phyloP scores from a whole-genome alignment of 495 filamentous ascomycete genomes.

The Thermothielavioides terrestris region DNA sequence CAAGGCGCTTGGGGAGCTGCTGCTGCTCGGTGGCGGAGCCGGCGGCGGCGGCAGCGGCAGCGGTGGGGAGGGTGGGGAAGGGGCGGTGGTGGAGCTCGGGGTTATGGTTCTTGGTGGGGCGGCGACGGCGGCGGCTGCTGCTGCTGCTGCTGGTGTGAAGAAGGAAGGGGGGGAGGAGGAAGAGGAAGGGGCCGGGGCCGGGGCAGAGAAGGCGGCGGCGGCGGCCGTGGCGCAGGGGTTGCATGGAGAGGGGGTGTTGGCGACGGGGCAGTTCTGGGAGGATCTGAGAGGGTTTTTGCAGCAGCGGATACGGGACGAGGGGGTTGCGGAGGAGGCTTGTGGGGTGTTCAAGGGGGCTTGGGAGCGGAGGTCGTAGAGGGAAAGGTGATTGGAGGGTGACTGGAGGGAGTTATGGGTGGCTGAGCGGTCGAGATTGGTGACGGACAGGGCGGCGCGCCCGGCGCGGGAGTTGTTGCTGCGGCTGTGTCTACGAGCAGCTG shows the following conservation, averaged over 20 bases:
- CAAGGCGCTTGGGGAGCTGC: slow-evolving; percentile 53
- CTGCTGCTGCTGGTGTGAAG: slow-evolving; percentile 13
- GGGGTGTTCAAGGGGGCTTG: slow-evolving; percentile 64
- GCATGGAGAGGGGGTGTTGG: slow-evolving; percentile 41
- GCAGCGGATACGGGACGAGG: slow-evolving; percentile 67
- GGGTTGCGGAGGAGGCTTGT: slow-evolving; percentile 53
- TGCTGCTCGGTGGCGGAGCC: too few relatives aligned
- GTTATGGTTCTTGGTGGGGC: slow-evolving; percentile 80
- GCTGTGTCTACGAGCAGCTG: too few relatives aligned
- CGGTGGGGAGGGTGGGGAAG: slow-evolving; percentile 31
- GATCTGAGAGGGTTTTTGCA: slow-evolving; percentile 75
- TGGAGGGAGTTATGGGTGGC: neutral
- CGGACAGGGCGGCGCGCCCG: too few relatives aligned
- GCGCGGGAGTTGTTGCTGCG: neutral
- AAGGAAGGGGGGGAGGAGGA: neutral
- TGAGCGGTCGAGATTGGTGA: too few relatives aligned
- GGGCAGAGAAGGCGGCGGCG: neutral
- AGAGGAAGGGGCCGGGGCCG: neutral
- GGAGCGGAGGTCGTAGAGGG: slow-evolving; percentile 25
- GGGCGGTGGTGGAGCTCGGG: slow-evolving; percentile 67
- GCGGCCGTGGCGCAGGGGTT: slow-evolving; percentile 25
- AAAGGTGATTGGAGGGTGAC: neutral
- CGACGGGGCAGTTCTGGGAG: slow-evolving; percentile 73
- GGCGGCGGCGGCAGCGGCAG: neutral
- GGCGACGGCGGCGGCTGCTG: slow-evolving; percentile 12